Base-by-base conservation (phyloP, 2,329 filamentous ascomycete genomes). In the Curvularia lunata region DNA sequence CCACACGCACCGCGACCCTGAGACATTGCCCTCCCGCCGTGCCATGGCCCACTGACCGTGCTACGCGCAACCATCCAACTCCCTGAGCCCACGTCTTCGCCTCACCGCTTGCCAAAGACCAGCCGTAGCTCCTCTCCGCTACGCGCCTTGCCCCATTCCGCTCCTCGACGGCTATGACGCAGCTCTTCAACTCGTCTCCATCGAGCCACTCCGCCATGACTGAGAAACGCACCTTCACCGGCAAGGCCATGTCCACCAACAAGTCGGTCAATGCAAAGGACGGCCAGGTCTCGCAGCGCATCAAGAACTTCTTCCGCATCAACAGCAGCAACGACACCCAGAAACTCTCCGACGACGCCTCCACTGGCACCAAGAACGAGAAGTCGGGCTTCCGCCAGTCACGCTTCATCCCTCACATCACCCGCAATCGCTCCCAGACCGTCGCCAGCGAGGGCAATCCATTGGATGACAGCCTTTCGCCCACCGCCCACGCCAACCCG, bases 401-500 rank as follows among this genome's bases (percentile, higher is more conserved):
- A 65, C 88, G 91, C 71, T 96, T 97, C 81, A 91, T 97, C 71
- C 91, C 89, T 61, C 89, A 90, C 68, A 91, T 96, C 73, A 90
- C 90, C 73, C 90, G 94, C 68, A 92, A 94, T 75, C 88, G 94
- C 70, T 96, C 92, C 34, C 89, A 91, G 59, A 98, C 94, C 25
- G 91, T 96, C 55, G 91, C 91, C 66, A 97, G 92, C 79, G 94
- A 97, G 79, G 93, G 93, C 68, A 92, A 97, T 74, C 86, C 89
- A 57, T 84, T 97, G 64, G 94, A 97, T 67, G 93, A 97, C 77
- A 83, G 86, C 61, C 84, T 96, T 71, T 97, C 93, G 73, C 95
- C 95, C 25, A 98, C 92, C 4, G 94, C 93, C 50, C 88, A 94
- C 73, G 94, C 92, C 64, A 99, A 99, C 76, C 95, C 95, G 18